These are phyloP conservation scores for Pythium phragmitis DNA, from an alignment of 352 stramenopile species.

Conservation along the genomic window DNA sequence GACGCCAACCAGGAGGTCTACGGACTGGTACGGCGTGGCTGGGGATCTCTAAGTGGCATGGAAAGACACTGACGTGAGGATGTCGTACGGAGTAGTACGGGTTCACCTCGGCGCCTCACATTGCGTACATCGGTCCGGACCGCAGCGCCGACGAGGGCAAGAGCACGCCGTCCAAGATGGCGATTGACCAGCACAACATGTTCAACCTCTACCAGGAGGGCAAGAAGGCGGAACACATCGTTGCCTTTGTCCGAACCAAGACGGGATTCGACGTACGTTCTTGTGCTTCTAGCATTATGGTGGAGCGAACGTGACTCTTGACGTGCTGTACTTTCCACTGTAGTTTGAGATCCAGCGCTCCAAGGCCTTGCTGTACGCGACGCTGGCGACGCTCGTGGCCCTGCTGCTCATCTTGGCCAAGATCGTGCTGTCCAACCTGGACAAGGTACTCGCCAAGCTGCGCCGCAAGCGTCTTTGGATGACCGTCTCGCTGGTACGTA, in stretches of 20 bases:
- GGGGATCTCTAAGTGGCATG: not conserved
- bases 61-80: not conserved
- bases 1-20: conserved; percentile 68
- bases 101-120: conserved; percentile 75
- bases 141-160: conserved; percentile 51
- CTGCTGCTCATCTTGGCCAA: conserved; percentile 45
- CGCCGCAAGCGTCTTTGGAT: conserved; percentile 86
- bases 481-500: conserved; percentile 71
- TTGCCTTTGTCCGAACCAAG: conserved; percentile 74
- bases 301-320: not conserved
- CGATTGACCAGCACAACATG: conserved; percentile 51
- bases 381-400: conserved; percentile 33
- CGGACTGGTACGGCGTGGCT: conserved; percentile 37
- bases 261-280: conserved; percentile 73
- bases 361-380: conserved; percentile 64
- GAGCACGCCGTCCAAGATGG: conserved; percentile 46
- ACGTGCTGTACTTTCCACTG: conserved; percentile 15
- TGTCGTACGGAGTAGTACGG: conserved; percentile 41
- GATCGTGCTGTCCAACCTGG: conserved; percentile 63
- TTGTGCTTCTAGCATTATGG: not conserved
- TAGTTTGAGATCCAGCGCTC: conserved; percentile 60
- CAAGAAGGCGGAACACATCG: conserved; percentile 68
- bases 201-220: conserved; percentile 82
- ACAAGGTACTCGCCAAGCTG: conserved; percentile 68
- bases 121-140: conserved; percentile 75